A percentile compares a stretch with the other conserved stretches of the same genome.
These are phyloP conservation scores for Xanthoconium separans DNA, from an alignment of 1,284 basidiomycete genomes.

Conservation along the genomic window DNA sequence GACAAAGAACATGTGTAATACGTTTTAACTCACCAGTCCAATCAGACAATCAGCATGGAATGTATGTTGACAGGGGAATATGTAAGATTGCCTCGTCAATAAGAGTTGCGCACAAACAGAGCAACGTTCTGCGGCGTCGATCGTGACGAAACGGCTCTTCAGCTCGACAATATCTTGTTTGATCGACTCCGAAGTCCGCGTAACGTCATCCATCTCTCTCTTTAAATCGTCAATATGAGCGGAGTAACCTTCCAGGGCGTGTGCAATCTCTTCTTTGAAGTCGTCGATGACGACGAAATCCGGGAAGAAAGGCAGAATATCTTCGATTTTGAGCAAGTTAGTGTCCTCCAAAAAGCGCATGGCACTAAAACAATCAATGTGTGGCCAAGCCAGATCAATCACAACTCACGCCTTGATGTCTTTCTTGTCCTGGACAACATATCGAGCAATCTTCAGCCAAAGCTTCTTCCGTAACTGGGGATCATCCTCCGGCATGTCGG, in stretches of 20 bases:
- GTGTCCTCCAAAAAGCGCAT: conserved; percentile 96
- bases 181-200: conserved; percentile 89
- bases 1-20: not conserved
- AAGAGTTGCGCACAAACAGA: conserved; percentile 76
- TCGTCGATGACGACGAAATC: conserved; percentile 99
- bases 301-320: conserved; percentile 99
- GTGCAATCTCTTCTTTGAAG: conserved; percentile 98
- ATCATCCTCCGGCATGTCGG: conserved; percentile 92
- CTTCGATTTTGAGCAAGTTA: conserved; percentile 95
- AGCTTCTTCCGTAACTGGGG: conserved; percentile 86
- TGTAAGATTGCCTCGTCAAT: conserved; percentile 91
- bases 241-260: conserved; percentile 92
- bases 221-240: conserved; percentile 90
- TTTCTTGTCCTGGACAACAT: conserved; percentile 96
- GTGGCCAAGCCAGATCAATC: conserved; percentile 7
- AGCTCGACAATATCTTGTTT: conserved; percentile 88
- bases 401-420: conserved; percentile 90
- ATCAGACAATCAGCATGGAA: conserved; percentile 97
- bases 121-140: conserved; percentile 88
- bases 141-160: conserved; percentile 89
- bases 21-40: conserved; percentile 64
- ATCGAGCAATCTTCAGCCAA: conserved; percentile 97
- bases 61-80: conserved; percentile 95
- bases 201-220: conserved; percentile 95
- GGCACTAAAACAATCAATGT: conserved; percentile 54